Percentiles rank a stretch among this genome's conserved stretches.
phyloP scores from a whole-genome alignment of 257 asterid genomes.

The Cinchona pubescens region DNA sequence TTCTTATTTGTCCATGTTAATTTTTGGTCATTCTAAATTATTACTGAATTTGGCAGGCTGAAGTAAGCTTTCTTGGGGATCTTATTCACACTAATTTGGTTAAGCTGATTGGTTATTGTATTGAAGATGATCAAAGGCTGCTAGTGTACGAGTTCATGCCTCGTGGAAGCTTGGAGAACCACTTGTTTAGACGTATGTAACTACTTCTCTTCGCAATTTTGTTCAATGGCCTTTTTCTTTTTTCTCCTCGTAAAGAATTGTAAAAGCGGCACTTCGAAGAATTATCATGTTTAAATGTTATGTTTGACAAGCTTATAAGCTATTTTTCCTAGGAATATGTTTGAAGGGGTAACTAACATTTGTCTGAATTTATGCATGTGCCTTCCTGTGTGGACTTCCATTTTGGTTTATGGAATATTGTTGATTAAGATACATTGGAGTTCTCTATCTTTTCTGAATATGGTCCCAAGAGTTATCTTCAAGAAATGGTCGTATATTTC shows the following conservation, averaged over 20 bases:
- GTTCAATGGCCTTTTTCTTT: slow-evolving; percentile 10
- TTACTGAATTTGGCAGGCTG: slow-evolving; percentile 62
- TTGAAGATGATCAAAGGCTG: slow-evolving; percentile 94
- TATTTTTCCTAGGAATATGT: neutral
- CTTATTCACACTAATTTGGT: slow-evolving; percentile 92
- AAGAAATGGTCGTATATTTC: no score
- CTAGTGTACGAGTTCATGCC: slow-evolving; percentile 97
- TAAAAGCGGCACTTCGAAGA: neutral
- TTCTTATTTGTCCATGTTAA: neutral
- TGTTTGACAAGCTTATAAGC: neutral
- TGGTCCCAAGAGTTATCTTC: neutral
- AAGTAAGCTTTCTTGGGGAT: slow-evolving; percentile 90
- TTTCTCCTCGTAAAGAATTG: neutral
- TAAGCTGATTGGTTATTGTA: slow-evolving; percentile 88
- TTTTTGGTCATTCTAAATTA: slow-evolving; percentile 28
- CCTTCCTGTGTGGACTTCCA: neutral
- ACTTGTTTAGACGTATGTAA: slow-evolving; percentile 80
- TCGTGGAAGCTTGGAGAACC: slow-evolving; percentile 99
- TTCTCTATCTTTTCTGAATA: neutral
- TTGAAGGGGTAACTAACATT: neutral
- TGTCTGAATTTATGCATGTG: neutral
- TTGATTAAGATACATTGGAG: neutral
- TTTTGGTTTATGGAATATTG: neutral
- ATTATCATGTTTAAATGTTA: neutral
- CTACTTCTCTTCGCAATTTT: slow-evolving; percentile 19